Conservation (phyloP, 345 rosid species). For the Camelina neglecta region DNA sequence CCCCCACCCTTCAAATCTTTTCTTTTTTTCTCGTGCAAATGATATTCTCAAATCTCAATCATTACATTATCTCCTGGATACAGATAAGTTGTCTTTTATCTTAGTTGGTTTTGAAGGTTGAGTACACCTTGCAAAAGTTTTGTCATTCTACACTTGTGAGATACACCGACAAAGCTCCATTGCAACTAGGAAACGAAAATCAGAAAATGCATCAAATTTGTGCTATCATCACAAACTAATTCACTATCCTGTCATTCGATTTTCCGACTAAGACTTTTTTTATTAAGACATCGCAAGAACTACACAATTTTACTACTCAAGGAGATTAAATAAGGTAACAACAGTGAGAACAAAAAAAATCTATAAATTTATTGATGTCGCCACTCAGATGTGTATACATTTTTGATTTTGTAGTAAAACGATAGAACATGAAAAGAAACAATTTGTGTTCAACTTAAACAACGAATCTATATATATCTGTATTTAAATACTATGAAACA, state of each 20-base stretch:
- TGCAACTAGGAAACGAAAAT: background rate
- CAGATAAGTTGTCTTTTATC: slow-evolving; percentile 5
- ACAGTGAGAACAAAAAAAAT: background rate
- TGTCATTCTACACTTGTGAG: too few relatives aligned
- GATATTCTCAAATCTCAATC: background rate
- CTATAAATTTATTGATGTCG: slow-evolving; percentile 6
- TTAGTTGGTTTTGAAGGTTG: too few relatives aligned
- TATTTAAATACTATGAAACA: background rate
- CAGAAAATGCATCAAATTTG: background rate
- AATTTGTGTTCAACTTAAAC: background rate
- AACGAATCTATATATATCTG: background rate
- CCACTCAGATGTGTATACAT: slow-evolving; percentile 1
- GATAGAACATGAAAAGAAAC: background rate
- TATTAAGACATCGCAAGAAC: background rate
- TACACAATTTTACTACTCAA: background rate
- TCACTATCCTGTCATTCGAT: background rate
- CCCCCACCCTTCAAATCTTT: background rate
- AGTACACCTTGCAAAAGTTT: too few relatives aligned
- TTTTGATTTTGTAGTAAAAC: slow-evolving; percentile 2
- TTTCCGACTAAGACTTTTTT: background rate
- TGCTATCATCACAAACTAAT: too few relatives aligned
- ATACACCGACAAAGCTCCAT: background rate
- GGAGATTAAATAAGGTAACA: background rate
- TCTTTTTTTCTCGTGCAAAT: background rate
- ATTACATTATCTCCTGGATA: background rate